phyloP scores from a whole-genome alignment of 164 flowering plant species.

The Piper betle region DNA sequence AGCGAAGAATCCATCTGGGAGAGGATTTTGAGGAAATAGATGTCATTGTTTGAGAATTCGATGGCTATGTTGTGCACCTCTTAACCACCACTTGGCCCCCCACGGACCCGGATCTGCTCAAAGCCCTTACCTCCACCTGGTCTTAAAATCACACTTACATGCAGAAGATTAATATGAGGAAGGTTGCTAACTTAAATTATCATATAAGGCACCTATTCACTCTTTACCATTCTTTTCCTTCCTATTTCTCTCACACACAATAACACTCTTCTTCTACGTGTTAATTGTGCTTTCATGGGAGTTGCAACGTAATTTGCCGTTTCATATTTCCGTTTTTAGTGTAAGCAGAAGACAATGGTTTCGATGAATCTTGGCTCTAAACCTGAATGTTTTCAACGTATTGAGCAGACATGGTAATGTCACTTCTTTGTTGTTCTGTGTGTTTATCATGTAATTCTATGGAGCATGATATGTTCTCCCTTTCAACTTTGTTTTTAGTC shows the following conservation, averaged over 20 bases:
- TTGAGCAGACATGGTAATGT: conserved; percentile 42
- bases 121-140: neutral
- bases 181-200: too few relatives aligned
- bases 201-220: too few relatives aligned
- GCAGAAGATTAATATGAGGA: neutral
- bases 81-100: conserved; percentile 11
- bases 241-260: too few relatives aligned
- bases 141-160: neutral
- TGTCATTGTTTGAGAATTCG: too few relatives aligned
- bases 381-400: conserved; percentile 41
- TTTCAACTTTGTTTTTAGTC: too few relatives aligned
- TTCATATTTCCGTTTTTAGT: too few relatives aligned
- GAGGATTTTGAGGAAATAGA: too few relatives aligned
- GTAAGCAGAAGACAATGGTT: conserved; percentile 22
- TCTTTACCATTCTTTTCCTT: too few relatives aligned
- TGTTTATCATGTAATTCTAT: neutral
- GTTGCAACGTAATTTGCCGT: too few relatives aligned
- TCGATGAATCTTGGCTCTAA: conserved; percentile 56
- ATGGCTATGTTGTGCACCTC: neutral
- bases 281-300: too few relatives aligned
- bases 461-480: neutral
- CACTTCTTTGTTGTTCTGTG: neutral
- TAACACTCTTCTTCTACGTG: too few relatives aligned
- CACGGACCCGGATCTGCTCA: conserved; percentile 21
- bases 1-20: too few relatives aligned